Evolutionary conservation across 805 yeast species (phyloP).

Genomic region (Teunomyces kruisii): DNA sequence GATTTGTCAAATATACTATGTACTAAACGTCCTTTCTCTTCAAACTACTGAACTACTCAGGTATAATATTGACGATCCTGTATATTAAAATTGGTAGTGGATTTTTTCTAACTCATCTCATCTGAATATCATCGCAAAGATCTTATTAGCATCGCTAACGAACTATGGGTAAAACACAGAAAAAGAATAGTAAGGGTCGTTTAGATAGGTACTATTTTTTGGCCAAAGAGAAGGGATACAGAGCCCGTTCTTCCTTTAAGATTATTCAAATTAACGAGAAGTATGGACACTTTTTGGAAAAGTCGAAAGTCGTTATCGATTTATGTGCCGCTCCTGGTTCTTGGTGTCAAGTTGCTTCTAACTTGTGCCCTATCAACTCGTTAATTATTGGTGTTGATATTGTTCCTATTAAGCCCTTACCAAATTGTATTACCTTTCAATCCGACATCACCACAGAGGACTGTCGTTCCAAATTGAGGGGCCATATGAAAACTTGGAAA

Average conservation of each 20-base stretch:
- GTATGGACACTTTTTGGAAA: conserved; percentile 91
- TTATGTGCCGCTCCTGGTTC: conserved; percentile 99
- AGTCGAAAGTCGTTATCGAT: conserved; percentile 94
- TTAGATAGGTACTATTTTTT: conserved; percentile 93
- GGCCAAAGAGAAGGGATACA: conserved; percentile 96
- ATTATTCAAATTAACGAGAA: conserved; percentile 93
- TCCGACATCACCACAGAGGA: conserved; percentile 98
- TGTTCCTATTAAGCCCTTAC: conserved; percentile 95
- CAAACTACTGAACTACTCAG: no score
- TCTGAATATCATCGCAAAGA: neutral
- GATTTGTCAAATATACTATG: no score
- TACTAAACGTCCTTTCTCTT: no score
- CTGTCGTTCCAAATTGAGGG: conserved; percentile 90
- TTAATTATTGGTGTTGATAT: conserved; percentile 98
- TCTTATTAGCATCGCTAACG: neutral
- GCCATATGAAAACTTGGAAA: conserved; percentile 97
- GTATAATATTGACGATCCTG: neutral
- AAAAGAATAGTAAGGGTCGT: conserved; percentile 98
- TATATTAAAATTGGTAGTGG: neutral
- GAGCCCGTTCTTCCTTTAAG: conserved; percentile 98
- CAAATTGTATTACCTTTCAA: conserved; percentile 91
- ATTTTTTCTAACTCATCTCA: conserved; percentile 7
- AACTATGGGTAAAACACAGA: conserved; percentile 87
- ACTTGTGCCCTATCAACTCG: conserved; percentile 88
- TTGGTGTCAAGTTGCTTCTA: conserved; percentile 99